phyloP scores from a whole-genome alignment of 371 early-diverging fungal genomes.

The Smittium culicis region DNA sequence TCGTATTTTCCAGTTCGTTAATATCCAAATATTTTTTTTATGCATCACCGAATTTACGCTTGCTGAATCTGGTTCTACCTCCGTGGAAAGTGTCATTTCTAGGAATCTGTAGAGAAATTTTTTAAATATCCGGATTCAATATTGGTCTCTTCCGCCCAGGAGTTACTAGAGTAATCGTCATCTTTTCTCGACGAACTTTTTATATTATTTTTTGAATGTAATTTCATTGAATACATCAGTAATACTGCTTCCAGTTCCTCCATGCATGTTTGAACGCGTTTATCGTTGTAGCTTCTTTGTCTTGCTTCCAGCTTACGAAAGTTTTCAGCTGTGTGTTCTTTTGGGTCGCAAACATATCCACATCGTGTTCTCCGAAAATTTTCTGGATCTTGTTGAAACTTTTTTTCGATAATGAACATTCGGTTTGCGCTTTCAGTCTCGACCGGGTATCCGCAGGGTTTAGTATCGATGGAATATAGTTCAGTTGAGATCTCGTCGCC shows the following conservation, averaged over 20 bases:
- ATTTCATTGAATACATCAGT: neutral
- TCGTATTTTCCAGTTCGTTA: neutral
- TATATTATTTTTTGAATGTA: neutral
- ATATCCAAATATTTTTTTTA: neutral
- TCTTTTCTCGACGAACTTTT: neutral
- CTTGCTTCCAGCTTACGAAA: neutral
- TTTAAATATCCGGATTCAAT: neutral
- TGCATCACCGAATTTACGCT: neutral
- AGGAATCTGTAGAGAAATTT: neutral
- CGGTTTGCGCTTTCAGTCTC: neutral
- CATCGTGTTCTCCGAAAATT: neutral
- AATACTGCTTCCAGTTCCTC: neutral
- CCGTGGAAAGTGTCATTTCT: neutral
- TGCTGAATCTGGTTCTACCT: neutral
- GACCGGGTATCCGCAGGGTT: neutral
- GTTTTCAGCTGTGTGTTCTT: neutral
- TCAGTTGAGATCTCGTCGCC: neutral
- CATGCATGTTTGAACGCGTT: neutral
- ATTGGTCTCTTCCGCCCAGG: neutral
- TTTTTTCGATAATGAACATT: neutral
- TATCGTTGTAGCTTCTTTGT: neutral
- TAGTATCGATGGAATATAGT: conserved; percentile 1
- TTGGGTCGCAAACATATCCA: neutral
- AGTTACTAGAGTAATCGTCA: neutral
- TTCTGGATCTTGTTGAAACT: neutral